A percentile compares a stretch with the other conserved stretches of the same genome.
Evolutionary conservation across 1,284 basidiomycete genomes (phyloP).

Genomic region (Somion occarium): DNA sequence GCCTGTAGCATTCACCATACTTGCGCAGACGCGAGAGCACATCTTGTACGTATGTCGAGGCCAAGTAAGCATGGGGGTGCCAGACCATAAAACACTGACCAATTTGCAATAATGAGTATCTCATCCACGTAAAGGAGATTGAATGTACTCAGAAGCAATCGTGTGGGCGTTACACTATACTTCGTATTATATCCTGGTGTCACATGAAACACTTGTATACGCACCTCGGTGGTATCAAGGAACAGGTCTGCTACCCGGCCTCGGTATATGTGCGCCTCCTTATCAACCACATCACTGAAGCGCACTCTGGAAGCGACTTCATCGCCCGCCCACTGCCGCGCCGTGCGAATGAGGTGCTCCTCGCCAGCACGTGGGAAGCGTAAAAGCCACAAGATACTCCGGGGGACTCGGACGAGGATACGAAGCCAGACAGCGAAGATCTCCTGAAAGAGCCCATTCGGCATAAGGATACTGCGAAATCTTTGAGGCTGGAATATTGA

Average conservation of each 20-base stretch:
- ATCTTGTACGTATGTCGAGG: constrained; percentile 55
- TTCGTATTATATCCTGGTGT: constrained; percentile 13
- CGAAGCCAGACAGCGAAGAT: constrained; percentile 55
- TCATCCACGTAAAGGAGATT: background rate
- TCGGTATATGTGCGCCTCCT: constrained; percentile 51
- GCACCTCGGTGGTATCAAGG: constrained; percentile 61
- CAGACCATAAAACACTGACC: constrained; percentile 51
- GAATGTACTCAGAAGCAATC: constrained; percentile 49
- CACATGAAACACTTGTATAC: constrained; percentile 12
- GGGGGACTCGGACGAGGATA: constrained; percentile 45
- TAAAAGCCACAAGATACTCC: constrained; percentile 57
- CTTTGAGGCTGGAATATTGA: background rate
- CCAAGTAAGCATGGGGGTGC: constrained; percentile 57
- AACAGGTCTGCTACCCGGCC: constrained; percentile 54
- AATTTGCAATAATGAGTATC: background rate
- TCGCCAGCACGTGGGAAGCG: constrained; percentile 57
- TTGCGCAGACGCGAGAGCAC: constrained; percentile 57
- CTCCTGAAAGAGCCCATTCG: constrained; percentile 20
- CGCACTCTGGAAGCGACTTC: constrained; percentile 49
- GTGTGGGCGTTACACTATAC: constrained; percentile 67
- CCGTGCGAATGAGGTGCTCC: constrained; percentile 45
- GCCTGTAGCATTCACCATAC: constrained; percentile 53
- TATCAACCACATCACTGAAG: constrained; percentile 54
- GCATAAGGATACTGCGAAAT: background rate
- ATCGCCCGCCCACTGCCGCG: constrained; percentile 46